These are phyloP conservation scores for Xenoacremonium recifei DNA, from an alignment of 2,329 filamentous ascomycete species.

Conservation along the genomic window DNA sequence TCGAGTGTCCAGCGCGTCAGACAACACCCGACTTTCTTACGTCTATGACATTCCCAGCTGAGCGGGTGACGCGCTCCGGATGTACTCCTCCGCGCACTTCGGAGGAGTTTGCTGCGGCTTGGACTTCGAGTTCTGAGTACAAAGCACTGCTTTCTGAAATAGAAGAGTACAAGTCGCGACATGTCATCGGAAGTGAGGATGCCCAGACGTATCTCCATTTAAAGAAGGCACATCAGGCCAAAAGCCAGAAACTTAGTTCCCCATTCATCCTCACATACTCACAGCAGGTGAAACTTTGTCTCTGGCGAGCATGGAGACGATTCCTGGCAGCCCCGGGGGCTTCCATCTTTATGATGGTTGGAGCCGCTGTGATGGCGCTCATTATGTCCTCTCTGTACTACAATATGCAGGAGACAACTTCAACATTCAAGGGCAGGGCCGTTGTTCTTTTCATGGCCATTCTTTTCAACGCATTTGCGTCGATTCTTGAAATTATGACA, in stretches of 20 bases:
- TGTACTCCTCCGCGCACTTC: slow-evolving; percentile 35
- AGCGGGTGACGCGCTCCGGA: slow-evolving; percentile 30
- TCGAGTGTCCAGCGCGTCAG: slow-evolving; percentile 50
- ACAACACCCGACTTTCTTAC: slow-evolving; percentile 73
- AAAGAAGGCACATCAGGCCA: slow-evolving; percentile 45
- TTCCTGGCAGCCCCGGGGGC: slow-evolving; percentile 38
- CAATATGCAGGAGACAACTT: slow-evolving; percentile 21
- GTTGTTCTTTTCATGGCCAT: slow-evolving; percentile 18
- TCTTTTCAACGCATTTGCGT: slow-evolving; percentile 17
- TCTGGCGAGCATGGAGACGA: slow-evolving; percentile 35
- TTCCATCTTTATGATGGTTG: slow-evolving; percentile 37
- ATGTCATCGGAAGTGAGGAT: slow-evolving; percentile 37
- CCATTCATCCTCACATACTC: slow-evolving; percentile 22
- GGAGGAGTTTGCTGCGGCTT: slow-evolving; percentile 35
- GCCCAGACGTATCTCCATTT: slow-evolving; percentile 46
- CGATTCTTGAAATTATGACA: slow-evolving; percentile 16
- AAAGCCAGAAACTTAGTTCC: slow-evolving; percentile 27
- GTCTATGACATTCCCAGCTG: slow-evolving; percentile 42
- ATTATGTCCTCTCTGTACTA: slow-evolving; percentile 54
- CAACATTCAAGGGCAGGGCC: slow-evolving; percentile 11
- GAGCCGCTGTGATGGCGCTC: slow-evolving; percentile 47
- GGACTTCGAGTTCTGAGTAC: slow-evolving; percentile 23
- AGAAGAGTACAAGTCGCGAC: slow-evolving; percentile 43
- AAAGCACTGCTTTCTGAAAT: slow-evolving; percentile 46
- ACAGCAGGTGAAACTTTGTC: slow-evolving; percentile 19